Percentiles rank a stretch among this genome's conserved stretches.
These are phyloP conservation scores for Crithidia bombi DNA, from an alignment of 208 protist genomes.

Conservation along the genomic window DNA sequence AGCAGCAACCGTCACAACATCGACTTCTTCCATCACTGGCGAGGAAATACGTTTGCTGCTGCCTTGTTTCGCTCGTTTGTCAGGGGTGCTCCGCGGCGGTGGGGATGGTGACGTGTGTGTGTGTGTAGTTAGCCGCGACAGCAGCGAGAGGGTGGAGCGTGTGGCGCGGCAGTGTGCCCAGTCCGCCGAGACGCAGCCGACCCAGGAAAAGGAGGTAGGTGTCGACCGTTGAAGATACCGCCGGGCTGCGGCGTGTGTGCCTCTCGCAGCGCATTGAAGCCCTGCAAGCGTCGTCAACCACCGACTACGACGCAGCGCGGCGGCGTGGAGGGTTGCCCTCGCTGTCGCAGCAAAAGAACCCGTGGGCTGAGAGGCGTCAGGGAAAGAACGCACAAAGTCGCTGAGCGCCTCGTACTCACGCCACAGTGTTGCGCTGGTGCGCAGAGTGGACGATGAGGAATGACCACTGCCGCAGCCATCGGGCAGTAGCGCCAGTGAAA, in stretches of 20 bases:
- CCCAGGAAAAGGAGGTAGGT: constrained; percentile 15
- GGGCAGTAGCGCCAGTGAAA: constrained; percentile 15
- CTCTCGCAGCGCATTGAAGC: background rate
- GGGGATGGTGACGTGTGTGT: background rate
- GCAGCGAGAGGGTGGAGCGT: constrained; percentile 21
- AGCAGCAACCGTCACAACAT: background rate
- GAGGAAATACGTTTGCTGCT: too few species aligned
- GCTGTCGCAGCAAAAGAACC: background rate
- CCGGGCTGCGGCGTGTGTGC: background rate
- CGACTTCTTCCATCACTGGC: too few species aligned
- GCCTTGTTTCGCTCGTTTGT: background rate
- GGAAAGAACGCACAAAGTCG: constrained; percentile 6
- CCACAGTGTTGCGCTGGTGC: constrained; percentile 10
- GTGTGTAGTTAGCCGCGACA: constrained; percentile 1
- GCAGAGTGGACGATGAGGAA: background rate
- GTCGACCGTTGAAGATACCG: background rate
- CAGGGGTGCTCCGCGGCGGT: background rate
- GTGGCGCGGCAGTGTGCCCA: constrained; percentile 7
- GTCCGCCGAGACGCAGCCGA: constrained; percentile 18
- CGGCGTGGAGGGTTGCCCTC: constrained; percentile 4
- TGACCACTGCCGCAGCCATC: background rate
- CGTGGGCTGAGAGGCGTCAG: background rate
- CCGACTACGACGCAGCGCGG: constrained; percentile 21
- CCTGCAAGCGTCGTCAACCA: constrained; percentile 18
- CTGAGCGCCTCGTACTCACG: constrained; percentile 23